Conservation (phyloP, 192 early-diverging fungal genomes). For the Backusella luteola region DNA sequence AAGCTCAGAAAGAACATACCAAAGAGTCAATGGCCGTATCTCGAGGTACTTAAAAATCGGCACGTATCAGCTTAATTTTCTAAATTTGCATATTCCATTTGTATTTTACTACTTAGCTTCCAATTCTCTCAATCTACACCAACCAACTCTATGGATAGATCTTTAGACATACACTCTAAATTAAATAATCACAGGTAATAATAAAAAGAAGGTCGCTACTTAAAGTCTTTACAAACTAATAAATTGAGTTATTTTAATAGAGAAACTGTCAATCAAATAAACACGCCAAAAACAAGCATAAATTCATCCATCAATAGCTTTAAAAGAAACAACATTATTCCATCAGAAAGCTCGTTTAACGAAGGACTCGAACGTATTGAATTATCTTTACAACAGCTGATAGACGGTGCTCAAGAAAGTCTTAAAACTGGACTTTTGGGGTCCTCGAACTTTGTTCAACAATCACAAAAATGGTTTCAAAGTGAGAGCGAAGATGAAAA, state of each 20-base stretch:
- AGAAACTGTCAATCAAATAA: background rate
- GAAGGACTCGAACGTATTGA: conserved; percentile 4
- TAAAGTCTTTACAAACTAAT: background rate
- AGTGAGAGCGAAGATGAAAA: background rate
- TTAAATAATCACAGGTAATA: background rate
- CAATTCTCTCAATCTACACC: background rate
- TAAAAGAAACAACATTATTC: background rate
- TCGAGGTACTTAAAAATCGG: background rate
- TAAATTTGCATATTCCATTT: background rate
- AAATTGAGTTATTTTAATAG: background rate
- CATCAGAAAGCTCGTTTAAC: background rate
- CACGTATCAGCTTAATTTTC: background rate
- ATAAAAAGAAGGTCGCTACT: too few species aligned
- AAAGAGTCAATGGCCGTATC: background rate
- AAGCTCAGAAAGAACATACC: background rate
- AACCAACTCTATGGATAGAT: background rate
- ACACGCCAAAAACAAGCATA: background rate
- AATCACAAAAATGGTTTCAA: background rate
- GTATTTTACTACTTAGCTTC: background rate
- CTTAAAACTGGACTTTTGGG: background rate
- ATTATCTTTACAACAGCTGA: conserved; percentile 3
- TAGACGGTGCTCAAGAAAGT: conserved; percentile 10
- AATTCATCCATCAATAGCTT: background rate
- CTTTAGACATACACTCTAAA: background rate
- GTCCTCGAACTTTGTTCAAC: background rate